Conservation (phyloP, 2,329 filamentous ascomycete species). For the Aspergillus persii region DNA sequence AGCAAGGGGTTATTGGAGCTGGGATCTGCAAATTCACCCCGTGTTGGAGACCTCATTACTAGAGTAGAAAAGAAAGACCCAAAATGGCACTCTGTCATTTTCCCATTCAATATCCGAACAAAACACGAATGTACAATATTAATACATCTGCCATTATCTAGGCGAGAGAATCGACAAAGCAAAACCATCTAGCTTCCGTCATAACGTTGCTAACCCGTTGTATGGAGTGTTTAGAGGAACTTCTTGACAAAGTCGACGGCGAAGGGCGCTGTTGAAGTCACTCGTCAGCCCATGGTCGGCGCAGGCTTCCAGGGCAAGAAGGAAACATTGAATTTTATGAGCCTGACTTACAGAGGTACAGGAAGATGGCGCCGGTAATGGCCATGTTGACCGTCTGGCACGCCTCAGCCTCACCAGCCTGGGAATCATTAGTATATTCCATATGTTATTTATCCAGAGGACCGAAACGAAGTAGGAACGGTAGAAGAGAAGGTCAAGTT, state of each 20-base stretch:
- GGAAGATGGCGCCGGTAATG: slow-evolving; percentile 52
- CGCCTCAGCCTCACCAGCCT: slow-evolving; percentile 55
- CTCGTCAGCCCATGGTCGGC: neutral
- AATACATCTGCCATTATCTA: slow-evolving; percentile 32
- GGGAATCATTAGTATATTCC: slow-evolving; percentile 9
- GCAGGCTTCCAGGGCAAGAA: too few relatives aligned
- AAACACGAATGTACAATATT: slow-evolving; percentile 30
- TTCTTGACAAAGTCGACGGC: slow-evolving; percentile 49
- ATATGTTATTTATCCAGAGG: neutral
- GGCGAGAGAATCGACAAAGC: slow-evolving; percentile 3
- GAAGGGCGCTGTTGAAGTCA: slow-evolving; percentile 43
- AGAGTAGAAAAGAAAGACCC: slow-evolving; percentile 1
- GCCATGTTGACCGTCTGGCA: slow-evolving; percentile 54
- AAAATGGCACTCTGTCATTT: slow-evolving; percentile 12
- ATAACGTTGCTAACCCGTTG: slow-evolving; percentile 2
- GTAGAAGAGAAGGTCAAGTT: slow-evolving; percentile 2
- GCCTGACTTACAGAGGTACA: slow-evolving; percentile 59
- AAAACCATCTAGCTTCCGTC: slow-evolving; percentile 3
- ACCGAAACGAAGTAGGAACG: neutral
- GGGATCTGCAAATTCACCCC: slow-evolving; percentile 7
- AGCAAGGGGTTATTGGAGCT: slow-evolving; percentile 13
- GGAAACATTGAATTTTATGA: neutral
- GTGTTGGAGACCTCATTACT: neutral
- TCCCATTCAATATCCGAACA: slow-evolving; percentile 21
- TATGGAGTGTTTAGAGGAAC: slow-evolving; percentile 38